Evolutionary conservation across 768 basidiomycete species (phyloP), one percentile per base, ranked within the genome.

Genomic region (Leccinum variicolor): DNA sequence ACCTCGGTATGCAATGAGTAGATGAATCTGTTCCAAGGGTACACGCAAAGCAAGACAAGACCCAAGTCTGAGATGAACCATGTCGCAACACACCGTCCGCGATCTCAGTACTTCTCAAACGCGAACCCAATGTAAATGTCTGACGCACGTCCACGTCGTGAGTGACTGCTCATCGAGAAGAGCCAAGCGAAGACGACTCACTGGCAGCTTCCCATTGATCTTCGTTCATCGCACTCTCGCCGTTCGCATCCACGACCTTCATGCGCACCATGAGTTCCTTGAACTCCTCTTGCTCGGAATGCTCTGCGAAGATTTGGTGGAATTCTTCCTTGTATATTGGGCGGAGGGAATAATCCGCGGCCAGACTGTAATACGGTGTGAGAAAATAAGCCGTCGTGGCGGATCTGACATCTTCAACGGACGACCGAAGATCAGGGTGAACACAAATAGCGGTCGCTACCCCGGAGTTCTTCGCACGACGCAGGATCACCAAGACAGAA

Each of bases 131-230:
- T 83, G 65, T 98, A 98, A 53, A 98, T 86, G 70, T 95, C 95
- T 98, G 66, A 41, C 36, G 3, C 21, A 25, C 49, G 49, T 26
- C 59, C 21, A 25, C 49, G 49, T 26, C 59, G 54, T 64, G n/a
- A 67, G 53, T n/a, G 52, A 33, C 23, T 5, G 19, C 7, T 25
- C 33, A 47, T 36, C 17, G 17, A 9, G 7, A 1, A 5, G 17
- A 33, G 8, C 34, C 21, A 9, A 17, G 25, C 28, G 9, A 10
- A 54, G 50, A 33, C 33, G 13, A 84, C 94, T 74, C 74, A 98
- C 97, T 98, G n/a, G 94, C 94, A 61, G 96, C 96, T 67, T 98
- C 94, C 92, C 96, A 97, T 74, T 98, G 95, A 64, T 91, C 89
- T 63, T 90, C 89, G 62, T 94, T 85, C 92, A 98, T 97, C 53